Percentiles rank a stretch among this genome's conserved stretches.
Conservation (phyloP, 2,329 filamentous ascomycete genomes). For the Geosmithia morbida region DNA sequence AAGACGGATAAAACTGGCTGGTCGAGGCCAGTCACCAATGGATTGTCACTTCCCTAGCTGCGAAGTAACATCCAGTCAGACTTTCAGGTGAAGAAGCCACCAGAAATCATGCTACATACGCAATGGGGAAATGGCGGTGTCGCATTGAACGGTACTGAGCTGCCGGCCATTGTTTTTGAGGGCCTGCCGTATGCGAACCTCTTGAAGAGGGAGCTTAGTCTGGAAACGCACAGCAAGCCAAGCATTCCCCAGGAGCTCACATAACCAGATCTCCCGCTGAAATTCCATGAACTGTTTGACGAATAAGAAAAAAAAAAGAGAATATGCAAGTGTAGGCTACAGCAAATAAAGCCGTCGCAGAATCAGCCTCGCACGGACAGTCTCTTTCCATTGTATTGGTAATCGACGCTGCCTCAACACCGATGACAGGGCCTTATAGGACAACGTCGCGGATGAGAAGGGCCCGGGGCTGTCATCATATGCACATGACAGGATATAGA, state of each 20-base stretch:
- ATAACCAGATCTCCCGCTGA: conserved; percentile 4
- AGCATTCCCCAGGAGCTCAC: neutral
- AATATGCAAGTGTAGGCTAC: neutral
- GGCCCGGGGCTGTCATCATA: too few relatives aligned
- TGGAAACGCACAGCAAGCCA: conserved; percentile 18
- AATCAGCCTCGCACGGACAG: too few relatives aligned
- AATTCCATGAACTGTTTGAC: conserved; percentile 5
- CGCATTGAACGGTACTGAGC: conserved; percentile 46
- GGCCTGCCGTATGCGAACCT: conserved; percentile 38
- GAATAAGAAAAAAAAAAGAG: neutral
- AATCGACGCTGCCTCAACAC: too few relatives aligned
- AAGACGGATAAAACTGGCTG: conserved; percentile 11
- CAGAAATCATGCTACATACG: conserved; percentile 47
- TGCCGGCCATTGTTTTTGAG: conserved; percentile 48
- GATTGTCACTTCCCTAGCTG: conserved; percentile 41
- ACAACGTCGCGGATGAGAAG: too few relatives aligned
- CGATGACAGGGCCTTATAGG: too few relatives aligned
- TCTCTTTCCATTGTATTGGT: too few relatives aligned
- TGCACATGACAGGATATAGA: too few relatives aligned
- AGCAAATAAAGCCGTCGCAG: too few relatives aligned
- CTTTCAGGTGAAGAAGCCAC: conserved; percentile 23
- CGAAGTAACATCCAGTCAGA: conserved; percentile 20
- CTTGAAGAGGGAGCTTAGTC: conserved; percentile 49
- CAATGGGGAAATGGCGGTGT: conserved; percentile 60
- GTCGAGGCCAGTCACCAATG: too few relatives aligned